Base-by-base conservation (phyloP, 148 eudicot genomes). In the Salicornia ramosissima region DNA sequence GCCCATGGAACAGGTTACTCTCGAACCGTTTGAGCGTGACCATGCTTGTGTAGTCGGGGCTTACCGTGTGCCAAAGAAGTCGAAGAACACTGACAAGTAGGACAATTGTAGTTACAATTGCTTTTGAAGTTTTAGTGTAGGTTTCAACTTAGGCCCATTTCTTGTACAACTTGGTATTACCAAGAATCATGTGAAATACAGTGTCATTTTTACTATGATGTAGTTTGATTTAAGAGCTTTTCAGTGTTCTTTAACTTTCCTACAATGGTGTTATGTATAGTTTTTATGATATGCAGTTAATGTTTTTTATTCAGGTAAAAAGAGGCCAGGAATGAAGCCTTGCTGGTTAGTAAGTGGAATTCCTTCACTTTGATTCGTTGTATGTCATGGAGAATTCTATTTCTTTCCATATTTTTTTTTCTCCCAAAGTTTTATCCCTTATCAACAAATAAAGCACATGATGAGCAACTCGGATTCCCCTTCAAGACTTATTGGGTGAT, bases 401-500 rank as follows among this genome's bases (percentile, higher is more conserved):
- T n/a, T n/a, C n/a, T n/a, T n/a, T n/a, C n/a, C n/a, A n/a, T n/a
- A n/a, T n/a, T n/a, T n/a, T n/a, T n/a, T n/a, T n/a, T n/a, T n/a
- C n/a, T n/a, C n/a, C n/a, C n/a, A 28, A 5, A 14, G 24, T 6
- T n/a, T 0, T 19, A 22, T n/a, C 45, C 26, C 13, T 67, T 28
- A n/a, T 11, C 1, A 26, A 22, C 10, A 9, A 21, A 53, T 53
- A 55, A 29, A 61, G 93, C 91, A 85, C 18, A 81, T 85, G 98
- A 90, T 74, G 94, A 92, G 70, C 74, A 74, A 72, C 83, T 88
- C 90, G 92, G 96, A 92, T 90, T 90, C 96, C 88, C 98, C 96
- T 92, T 92, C 96, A 90, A 69, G 88, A 92, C 94, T 39, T 83
- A 75, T 9, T 79, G 92, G 82, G 81, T 89, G 96, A 89, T 86